Evolutionary conservation across 176 grass and related monocot species (phyloP).

Genomic region (Raddia distichophylla): DNA sequence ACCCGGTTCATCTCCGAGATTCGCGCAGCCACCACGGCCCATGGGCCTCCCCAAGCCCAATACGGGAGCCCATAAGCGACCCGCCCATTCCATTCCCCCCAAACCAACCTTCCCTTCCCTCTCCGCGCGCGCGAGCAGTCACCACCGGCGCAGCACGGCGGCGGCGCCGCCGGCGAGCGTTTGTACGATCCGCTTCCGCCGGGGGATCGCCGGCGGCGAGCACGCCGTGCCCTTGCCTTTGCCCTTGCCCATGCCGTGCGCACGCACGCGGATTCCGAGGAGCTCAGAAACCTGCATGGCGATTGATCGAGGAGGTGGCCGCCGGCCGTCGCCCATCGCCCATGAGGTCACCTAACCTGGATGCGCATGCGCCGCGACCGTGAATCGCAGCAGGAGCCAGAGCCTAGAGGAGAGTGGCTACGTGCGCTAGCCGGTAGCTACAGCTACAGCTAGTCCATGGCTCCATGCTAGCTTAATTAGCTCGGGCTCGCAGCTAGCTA

Average conservation of each 20-base stretch:
- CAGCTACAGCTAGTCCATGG: not conserved
- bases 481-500: not conserved
- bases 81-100: too few relatives aligned
- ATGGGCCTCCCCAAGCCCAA: too few relatives aligned
- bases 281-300: not conserved
- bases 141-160: too few relatives aligned
- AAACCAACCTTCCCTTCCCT: too few relatives aligned
- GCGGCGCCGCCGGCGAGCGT: too few relatives aligned
- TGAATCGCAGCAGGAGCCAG: not conserved
- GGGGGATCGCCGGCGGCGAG: not conserved
- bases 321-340: not conserved
- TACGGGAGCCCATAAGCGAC: too few relatives aligned
- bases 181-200: not conserved
- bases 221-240: not conserved
- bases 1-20: not conserved
- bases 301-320: not conserved
- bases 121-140: too few relatives aligned
- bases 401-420: not conserved
- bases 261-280: conserved; percentile 25
- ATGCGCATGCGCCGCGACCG: not conserved
- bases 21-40: not conserved
- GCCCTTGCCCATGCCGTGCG: not conserved
- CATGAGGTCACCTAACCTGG: too few relatives aligned
- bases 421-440: not conserved
- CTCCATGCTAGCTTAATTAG: too few relatives aligned